A percentile compares a stretch with the other conserved stretches of the same genome.
These are phyloP conservation scores for Colletotrichum simmondsii DNA, from an alignment of 2,329 filamentous ascomycete species.

Conservation along the genomic window DNA sequence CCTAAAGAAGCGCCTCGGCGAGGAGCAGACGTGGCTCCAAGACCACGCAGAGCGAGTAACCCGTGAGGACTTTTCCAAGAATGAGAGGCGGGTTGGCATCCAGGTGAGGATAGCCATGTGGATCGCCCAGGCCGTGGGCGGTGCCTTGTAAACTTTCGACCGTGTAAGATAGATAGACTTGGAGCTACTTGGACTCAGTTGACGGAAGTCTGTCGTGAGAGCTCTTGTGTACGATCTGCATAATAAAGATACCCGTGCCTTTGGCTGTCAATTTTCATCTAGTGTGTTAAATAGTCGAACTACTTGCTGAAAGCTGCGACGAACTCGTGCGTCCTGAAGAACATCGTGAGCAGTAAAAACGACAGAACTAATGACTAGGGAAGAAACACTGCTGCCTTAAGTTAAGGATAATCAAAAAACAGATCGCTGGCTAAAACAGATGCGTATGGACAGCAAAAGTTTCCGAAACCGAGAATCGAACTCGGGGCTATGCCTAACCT, in stretches of 20 bases:
- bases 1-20: conserved; percentile 77
- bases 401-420: too few species aligned
- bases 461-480: conserved; percentile 34
- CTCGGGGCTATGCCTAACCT: conserved; percentile 33
- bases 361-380: background rate
- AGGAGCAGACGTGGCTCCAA: conserved; percentile 85
- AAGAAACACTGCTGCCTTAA: background rate
- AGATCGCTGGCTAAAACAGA: too few species aligned
- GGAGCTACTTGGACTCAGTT: background rate
- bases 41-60: conserved; percentile 76
- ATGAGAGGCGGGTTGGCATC: conserved; percentile 85
- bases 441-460: background rate
- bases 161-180: background rate
- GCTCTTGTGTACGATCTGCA: background rate
- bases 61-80: conserved; percentile 81
- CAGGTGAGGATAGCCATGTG: conserved; percentile 92
- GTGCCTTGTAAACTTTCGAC: conserved; percentile 73
- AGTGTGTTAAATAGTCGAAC: too few species aligned
- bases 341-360: background rate
- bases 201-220: background rate
- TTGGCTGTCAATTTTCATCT: background rate
- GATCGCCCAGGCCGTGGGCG: conserved; percentile 87
- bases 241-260: conserved; percentile 19
- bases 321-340: background rate
- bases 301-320: background rate